These are phyloP conservation scores for Leccinum idahoense DNA, from an alignment of 1,284 basidiomycete species.

Conservation along the genomic window DNA sequence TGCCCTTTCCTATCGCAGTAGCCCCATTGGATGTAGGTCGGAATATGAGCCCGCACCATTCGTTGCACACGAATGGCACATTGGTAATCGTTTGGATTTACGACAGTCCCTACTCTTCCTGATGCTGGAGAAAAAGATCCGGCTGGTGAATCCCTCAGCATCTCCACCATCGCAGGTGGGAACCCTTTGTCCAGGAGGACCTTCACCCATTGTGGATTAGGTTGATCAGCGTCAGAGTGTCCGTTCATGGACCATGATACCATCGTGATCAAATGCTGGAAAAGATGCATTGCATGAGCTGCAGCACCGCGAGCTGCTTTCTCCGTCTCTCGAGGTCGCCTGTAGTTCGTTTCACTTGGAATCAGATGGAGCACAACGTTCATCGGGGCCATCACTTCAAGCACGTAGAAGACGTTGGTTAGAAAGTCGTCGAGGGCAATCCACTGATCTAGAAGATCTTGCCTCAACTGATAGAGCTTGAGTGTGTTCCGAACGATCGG, in stretches of 20 bases:
- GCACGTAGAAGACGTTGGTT: background rate
- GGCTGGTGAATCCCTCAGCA: background rate
- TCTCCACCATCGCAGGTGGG: background rate
- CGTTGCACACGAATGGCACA: background rate
- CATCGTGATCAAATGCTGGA: too few relatives aligned
- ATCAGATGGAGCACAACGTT: constrained; percentile 3
- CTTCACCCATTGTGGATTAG: too few relatives aligned
- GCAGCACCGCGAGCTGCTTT: constrained; percentile 2
- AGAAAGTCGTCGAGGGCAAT: constrained; percentile 2
- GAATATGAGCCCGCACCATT: constrained; percentile 4
- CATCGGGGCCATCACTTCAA: background rate
- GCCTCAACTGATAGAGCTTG: background rate
- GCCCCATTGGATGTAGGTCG: constrained; percentile 4
- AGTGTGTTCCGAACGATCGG: background rate
- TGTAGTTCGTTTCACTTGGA: background rate
- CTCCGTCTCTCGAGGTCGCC: background rate
- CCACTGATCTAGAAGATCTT: constrained; percentile 1
- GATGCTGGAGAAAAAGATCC: background rate
- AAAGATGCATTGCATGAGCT: background rate
- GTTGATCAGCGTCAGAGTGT: too few relatives aligned
- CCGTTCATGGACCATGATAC: too few relatives aligned
- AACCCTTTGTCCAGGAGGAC: constrained; percentile 3
- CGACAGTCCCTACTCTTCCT: background rate
- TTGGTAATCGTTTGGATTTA: background rate
- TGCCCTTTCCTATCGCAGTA: background rate